These are phyloP conservation scores for Mycena chlorophos DNA, from an alignment of 768 basidiomycete genomes.

Conservation along the genomic window DNA sequence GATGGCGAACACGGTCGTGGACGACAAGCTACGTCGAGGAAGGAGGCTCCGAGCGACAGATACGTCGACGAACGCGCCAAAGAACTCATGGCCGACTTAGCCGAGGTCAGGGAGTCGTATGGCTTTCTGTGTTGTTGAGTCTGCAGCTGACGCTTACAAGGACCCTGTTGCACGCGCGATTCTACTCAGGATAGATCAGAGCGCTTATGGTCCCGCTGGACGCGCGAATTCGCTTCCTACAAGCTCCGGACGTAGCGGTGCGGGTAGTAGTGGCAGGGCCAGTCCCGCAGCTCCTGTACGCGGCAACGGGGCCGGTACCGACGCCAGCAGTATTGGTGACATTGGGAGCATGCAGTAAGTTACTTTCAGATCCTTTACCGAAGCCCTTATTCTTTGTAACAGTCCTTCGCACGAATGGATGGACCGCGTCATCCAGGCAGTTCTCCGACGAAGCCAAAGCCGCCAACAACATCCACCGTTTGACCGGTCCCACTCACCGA, in stretches of 20 bases:
- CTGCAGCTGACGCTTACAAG: conserved; percentile 32
- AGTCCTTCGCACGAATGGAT: conserved; percentile 88
- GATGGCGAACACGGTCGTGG: not conserved
- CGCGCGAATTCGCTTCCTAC: conserved; percentile 47
- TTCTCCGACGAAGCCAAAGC: conserved; percentile 31
- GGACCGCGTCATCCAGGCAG: conserved; percentile 55
- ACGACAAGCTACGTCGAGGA: not conserved
- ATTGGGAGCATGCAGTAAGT: conserved; percentile 14
- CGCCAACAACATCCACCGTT: not conserved
- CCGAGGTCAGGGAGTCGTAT: conserved; percentile 6
- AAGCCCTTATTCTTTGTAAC: not conserved
- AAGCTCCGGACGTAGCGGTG: not conserved
- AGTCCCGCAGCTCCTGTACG: not conserved
- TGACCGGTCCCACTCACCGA: not conserved
- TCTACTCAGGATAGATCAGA: conserved; percentile 76
- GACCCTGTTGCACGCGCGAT: conserved; percentile 82
- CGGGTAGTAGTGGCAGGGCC: not conserved
- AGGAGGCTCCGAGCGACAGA: not conserved
- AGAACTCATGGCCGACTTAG: conserved; percentile 9
- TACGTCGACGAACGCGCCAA: conserved; percentile 8
- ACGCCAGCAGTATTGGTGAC: conserved; percentile 16
- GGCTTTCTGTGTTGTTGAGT: conserved; percentile 1
- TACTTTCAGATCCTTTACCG: conserved; percentile 9
- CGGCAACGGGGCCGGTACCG: not conserved
- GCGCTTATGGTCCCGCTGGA: conserved; percentile 75